Base-by-base conservation (phyloP, 2,329 filamentous ascomycete species). In the Seiridium cupressi region DNA sequence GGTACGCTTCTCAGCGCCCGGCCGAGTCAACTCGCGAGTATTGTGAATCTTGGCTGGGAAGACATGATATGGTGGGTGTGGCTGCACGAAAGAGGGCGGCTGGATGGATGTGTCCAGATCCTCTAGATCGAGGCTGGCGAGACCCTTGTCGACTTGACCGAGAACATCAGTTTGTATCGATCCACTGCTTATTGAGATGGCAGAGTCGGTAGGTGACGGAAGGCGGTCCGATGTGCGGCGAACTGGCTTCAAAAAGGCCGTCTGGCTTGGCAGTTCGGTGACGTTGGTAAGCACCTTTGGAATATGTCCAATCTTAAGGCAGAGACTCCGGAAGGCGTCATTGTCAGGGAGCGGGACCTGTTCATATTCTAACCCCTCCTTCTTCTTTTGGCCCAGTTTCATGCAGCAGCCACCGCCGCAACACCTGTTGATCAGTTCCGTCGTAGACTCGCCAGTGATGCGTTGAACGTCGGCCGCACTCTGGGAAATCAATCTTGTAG, bases 1-100 rank as follows among this genome's bases (percentile, higher is more conserved):
- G 0, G 95, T 99, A 62, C 94, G 86, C 85, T 99, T 99, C 81
- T 97, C 92, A 4, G 95, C 95, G 31, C 94, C 94, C 32, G 86
- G 81, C 72, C 87, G 90, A 10, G 95, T 99, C 72, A 99, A 79
- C 76, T 97, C 93, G 59, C 95, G 89, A 2, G 92, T 86, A 68
- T 88, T 88, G 75, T 92, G 89, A 51, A 99, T 85, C 64, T 88
- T 92, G n/a, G 94, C 93, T 1, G 93, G 90, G 76, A 91, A 96
- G 62, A 98, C 93, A 65, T 94, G 84, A 76, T 96, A 95, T 0
- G 95, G 95, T 60, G 92, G 92, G 73, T 99, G 95, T 34, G 95
- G 95, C 73, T 97, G 92, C 58, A 99, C 93, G 70, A 93, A 99
- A 61, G 82, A 83, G 5, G 95, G 95, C 18, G 95, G 94, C 71